Percentiles rank a stretch among this genome's conserved stretches.
These are phyloP conservation scores for Chalciporus sp. DNA, from an alignment of 1,284 basidiomycete species.

Conservation along the genomic window DNA sequence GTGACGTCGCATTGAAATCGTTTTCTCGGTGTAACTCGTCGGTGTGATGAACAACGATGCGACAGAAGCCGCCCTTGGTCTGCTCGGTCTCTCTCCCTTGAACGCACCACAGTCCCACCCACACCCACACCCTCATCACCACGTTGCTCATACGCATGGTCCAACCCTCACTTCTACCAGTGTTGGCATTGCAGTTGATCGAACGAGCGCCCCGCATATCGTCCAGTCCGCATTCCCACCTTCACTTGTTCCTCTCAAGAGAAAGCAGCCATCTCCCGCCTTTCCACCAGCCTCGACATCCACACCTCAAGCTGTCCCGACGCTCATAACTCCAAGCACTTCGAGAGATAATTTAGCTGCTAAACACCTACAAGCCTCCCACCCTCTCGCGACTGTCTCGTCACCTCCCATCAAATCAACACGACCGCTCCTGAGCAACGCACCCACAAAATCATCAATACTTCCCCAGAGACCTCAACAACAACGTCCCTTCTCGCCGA, in stretches of 20 bases:
- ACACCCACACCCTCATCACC: conserved; percentile 22
- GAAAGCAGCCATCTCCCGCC: conserved; percentile 37
- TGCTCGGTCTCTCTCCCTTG: conserved; percentile 46
- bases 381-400: conserved; percentile 21
- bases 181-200: conserved; percentile 32
- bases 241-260: conserved; percentile 45
- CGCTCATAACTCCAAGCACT: conserved; percentile 10
- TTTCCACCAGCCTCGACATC: conserved; percentile 10
- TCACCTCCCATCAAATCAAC: conserved; percentile 14
- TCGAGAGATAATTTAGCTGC: conserved; percentile 11
- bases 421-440: conserved; percentile 6
- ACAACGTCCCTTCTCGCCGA: conserved; percentile 27
- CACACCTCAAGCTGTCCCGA: conserved; percentile 1
- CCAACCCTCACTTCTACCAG: conserved; percentile 31
- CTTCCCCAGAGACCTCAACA: conserved; percentile 19
- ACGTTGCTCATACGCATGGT: conserved; percentile 30
- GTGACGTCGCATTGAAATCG: conserved; percentile 1
- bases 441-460: conserved; percentile 14
- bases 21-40: conserved; percentile 13
- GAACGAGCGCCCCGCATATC: conserved; percentile 17
- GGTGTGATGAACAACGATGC: conserved; percentile 57
- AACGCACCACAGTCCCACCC: conserved; percentile 32
- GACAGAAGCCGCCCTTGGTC: conserved; percentile 51
- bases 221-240: conserved; percentile 26
- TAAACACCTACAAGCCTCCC: conserved; percentile 19